Conservation (phyloP, 352 stramenopile species). For the Phytophthora pisi region DNA sequence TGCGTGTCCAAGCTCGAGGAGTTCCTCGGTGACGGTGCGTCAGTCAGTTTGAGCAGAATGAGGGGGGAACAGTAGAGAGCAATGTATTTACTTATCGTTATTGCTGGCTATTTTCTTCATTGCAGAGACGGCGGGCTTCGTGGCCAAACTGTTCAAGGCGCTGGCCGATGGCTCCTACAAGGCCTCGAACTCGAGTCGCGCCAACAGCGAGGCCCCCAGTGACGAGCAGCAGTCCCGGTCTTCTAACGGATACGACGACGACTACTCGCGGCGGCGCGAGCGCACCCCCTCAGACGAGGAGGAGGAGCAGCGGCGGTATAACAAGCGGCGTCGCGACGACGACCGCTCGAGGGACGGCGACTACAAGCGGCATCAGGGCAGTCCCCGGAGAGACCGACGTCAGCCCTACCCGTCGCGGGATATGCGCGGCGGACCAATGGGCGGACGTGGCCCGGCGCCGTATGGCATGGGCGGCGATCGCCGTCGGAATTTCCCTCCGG, state of each 20-base stretch:
- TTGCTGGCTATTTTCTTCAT: slow-evolving; percentile 1
- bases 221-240: slow-evolving; percentile 21
- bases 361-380: slow-evolving; percentile 40
- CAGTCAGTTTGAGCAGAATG: background rate
- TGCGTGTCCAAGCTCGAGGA: slow-evolving; percentile 84
- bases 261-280: slow-evolving; percentile 40
- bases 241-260: slow-evolving; percentile 28
- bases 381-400: slow-evolving; percentile 43
- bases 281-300: slow-evolving; percentile 57
- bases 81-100: slow-evolving; percentile 1
- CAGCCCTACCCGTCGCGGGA: slow-evolving; percentile 40
- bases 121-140: slow-evolving; percentile 76
- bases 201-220: slow-evolving; percentile 10
- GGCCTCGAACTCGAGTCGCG: slow-evolving; percentile 18
- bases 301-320: slow-evolving; percentile 56
- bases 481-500: slow-evolving; percentile 63
- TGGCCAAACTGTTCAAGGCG: slow-evolving; percentile 71
- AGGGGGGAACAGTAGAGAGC: too few relatives aligned
- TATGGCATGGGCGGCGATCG: slow-evolving; percentile 50
- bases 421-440: slow-evolving; percentile 37
- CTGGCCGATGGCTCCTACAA: slow-evolving; percentile 72
- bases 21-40: slow-evolving; percentile 83
- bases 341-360: slow-evolving; percentile 44
- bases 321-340: slow-evolving; percentile 69
- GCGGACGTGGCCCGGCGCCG: slow-evolving; percentile 29